Conservation (phyloP, 2,329 filamentous ascomycete species). For the Biscogniauxia sp. region DNA sequence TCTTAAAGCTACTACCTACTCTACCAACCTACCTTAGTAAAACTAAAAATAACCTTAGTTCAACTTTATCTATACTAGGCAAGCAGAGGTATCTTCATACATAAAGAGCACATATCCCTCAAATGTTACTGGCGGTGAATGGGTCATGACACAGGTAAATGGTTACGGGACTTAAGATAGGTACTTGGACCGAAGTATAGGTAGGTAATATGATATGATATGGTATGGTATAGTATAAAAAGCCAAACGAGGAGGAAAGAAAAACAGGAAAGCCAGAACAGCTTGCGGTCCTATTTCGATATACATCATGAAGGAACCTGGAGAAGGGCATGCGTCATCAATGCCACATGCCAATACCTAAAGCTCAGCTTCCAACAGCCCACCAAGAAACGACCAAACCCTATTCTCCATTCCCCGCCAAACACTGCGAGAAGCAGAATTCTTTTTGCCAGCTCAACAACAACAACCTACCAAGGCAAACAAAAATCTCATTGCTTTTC, state of each 20-base stretch:
- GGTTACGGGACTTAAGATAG: background rate
- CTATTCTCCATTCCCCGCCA: background rate
- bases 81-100: too few relatives aligned
- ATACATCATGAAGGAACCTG: background rate
- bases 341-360: background rate
- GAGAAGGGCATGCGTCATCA: background rate
- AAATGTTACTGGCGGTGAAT: too few relatives aligned
- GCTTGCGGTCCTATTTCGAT: background rate
- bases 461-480: background rate
- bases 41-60: background rate
- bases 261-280: background rate
- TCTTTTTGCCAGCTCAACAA: background rate
- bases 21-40: too few relatives aligned
- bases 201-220: background rate
- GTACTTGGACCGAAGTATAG: background rate
- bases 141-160: background rate
- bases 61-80: background rate
- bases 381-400: background rate
- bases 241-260: background rate
- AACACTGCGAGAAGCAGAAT: background rate
- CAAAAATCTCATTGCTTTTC: slow-evolving; percentile 16
- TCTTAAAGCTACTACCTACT: too few relatives aligned
- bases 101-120: too few relatives aligned
- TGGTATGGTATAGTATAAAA: background rate
- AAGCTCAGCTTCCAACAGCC: background rate